These are phyloP conservation scores for Cutaneotrichosporon sp. DNA, from an alignment of 1,284 basidiomycete species.

Conservation along the genomic window DNA sequence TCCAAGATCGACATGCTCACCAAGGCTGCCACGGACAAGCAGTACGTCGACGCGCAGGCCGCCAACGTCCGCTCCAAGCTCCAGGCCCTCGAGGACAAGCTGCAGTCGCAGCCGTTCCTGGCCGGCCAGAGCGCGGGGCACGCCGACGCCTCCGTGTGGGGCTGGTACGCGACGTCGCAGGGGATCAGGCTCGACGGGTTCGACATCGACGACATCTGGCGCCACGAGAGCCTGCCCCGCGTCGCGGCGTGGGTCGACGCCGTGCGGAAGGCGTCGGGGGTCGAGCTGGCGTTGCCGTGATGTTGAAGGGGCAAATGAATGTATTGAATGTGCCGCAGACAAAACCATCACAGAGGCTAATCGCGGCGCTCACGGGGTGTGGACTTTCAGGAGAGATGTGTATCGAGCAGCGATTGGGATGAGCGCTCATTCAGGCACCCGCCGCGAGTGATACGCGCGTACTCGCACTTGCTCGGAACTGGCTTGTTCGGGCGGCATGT, in stretches of 20 bases:
- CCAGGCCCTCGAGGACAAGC: background rate
- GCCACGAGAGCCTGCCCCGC: conserved; percentile 15
- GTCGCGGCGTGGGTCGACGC: conserved; percentile 6
- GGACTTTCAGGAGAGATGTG: too few species aligned
- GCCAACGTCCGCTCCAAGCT: conserved; percentile 7
- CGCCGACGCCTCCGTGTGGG: conserved; percentile 20
- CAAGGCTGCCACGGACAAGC: background rate
- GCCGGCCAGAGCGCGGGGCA: conserved; percentile 16
- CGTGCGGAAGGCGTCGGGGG: background rate
- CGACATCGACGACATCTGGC: conserved; percentile 12
- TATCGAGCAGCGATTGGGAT: too few species aligned
- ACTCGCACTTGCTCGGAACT: too few species aligned
- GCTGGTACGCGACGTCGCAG: conserved; percentile 16
- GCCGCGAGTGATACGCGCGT: too few species aligned
- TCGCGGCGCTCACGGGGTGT: too few species aligned
- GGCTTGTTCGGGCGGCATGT: too few species aligned
- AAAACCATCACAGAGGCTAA: too few species aligned
- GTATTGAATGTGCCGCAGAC: background rate
- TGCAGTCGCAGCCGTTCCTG: conserved; percentile 12
- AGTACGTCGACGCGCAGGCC: conserved; percentile 10
- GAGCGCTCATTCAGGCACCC: too few species aligned
- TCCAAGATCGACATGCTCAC: conserved; percentile 11
- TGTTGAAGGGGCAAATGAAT: too few species aligned
- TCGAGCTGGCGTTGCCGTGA: background rate
- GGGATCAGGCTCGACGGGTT: conserved; percentile 1